Conservation (phyloP, 192 early-diverging fungal species). For the Umbelopsis sp. region DNA sequence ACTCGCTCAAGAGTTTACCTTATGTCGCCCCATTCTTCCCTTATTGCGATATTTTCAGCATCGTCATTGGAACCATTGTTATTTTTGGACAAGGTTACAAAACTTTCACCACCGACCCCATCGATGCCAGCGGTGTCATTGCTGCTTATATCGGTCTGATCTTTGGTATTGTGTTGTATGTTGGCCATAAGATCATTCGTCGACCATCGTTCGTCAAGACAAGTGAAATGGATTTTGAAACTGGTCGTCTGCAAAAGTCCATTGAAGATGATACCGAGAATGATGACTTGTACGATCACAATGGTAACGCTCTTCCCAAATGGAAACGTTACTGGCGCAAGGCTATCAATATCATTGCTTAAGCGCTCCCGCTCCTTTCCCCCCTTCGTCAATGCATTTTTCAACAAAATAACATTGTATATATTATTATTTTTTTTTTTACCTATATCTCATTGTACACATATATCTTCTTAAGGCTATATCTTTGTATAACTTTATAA, state of each 20-base stretch:
- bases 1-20: conserved; percentile 63
- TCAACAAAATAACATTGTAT: conserved; percentile 22
- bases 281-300: conserved; percentile 15
- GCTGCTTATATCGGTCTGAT: conserved; percentile 66
- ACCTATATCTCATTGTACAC: too few relatives aligned
- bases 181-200: conserved; percentile 52
- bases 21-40: conserved; percentile 80
- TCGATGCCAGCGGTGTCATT: conserved; percentile 55
- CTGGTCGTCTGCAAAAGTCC: conserved; percentile 40
- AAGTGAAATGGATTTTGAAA: conserved; percentile 64
- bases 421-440: background rate
- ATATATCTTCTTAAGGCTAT: too few relatives aligned
- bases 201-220: conserved; percentile 56
- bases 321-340: conserved; percentile 33
- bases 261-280: conserved; percentile 14
- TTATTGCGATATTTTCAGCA: conserved; percentile 69
- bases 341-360: conserved; percentile 29
- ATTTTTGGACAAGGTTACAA: conserved; percentile 61
- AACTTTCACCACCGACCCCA: conserved; percentile 52
- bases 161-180: conserved; percentile 63
- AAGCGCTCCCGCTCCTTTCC: background rate
- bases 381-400: conserved; percentile 1
- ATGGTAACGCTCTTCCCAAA: conserved; percentile 6
- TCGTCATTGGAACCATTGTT: conserved; percentile 62
- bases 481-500: too few relatives aligned